Evolutionary conservation across 768 basidiomycete species (phyloP).

Genomic region (Paxillus rubicundulus): DNA sequence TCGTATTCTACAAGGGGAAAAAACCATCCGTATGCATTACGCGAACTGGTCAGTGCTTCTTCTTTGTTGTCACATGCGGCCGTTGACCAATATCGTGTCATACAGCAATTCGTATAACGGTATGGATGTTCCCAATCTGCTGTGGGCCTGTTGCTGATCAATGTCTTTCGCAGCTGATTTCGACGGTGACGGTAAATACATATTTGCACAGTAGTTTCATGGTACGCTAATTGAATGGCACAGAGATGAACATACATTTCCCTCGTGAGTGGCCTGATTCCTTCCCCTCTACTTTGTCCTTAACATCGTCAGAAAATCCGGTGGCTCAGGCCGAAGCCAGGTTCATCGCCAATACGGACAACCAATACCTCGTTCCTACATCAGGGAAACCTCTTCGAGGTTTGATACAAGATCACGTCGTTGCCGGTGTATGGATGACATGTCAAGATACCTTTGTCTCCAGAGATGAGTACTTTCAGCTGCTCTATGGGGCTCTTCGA

Average conservation of each 20-base stretch:
- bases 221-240: conserved; percentile 6
- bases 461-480: conserved; percentile 93
- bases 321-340: conserved; percentile 92
- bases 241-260: conserved; percentile 99
- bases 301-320: conserved; percentile 68
- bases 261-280: conserved; percentile 63
- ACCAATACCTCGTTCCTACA: conserved; percentile 98
- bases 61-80: neutral
- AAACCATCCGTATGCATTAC: conserved; percentile 99
- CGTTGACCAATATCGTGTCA: conserved; percentile 13
- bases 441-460: conserved; percentile 92
- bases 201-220: neutral
- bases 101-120: conserved; percentile 95
- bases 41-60: conserved; percentile 81
- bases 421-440: conserved; percentile 99
- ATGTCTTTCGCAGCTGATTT: conserved; percentile 64
- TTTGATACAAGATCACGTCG: conserved; percentile 97
- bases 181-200: conserved; percentile 76
- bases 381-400: conserved; percentile 97
- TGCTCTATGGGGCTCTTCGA: conserved; percentile 90
- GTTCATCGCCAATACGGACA: conserved; percentile 95
- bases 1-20: conserved; percentile 89
- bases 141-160: conserved; percentile 6
- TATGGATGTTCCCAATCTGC: conserved; percentile 34
- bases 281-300: neutral